A percentile compares a stretch with the other conserved stretches of the same genome.
Evolutionary conservation across 345 rosid genomes (phyloP).

Genomic region (Geranium brycei): DNA sequence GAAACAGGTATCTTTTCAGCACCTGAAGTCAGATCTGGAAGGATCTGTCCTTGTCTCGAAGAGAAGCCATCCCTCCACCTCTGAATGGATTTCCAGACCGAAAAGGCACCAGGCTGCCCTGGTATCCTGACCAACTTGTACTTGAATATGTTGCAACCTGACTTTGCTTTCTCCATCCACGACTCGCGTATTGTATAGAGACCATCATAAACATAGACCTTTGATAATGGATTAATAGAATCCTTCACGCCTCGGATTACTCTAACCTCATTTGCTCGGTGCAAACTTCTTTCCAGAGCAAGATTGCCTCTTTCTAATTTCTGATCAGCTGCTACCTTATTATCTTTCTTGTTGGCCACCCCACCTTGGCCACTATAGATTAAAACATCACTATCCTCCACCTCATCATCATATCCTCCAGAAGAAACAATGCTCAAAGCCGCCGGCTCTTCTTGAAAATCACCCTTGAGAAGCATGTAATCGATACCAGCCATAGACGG

Average conservation of each 20-base stretch:
- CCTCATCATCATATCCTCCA: constrained; percentile 63
- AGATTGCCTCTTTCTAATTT: constrained; percentile 86
- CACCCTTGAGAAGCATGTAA: constrained; percentile 36
- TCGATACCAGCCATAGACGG: constrained; percentile 81
- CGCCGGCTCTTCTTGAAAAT: constrained; percentile 44
- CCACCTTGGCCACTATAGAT: constrained; percentile 83
- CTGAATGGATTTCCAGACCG: constrained; percentile 52
- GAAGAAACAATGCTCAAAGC: constrained; percentile 74
- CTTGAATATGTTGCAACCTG: constrained; percentile 68
- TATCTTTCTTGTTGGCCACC: constrained; percentile 21
- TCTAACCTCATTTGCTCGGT: constrained; percentile 53
- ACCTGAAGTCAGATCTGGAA: constrained; percentile 77
- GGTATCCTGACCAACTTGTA: constrained; percentile 52
- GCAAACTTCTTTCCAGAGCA: constrained; percentile 72
- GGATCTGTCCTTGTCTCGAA: constrained; percentile 45
- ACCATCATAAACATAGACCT: constrained; percentile 66
- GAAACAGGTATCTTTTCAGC: constrained; percentile 61
- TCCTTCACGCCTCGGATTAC: constrained; percentile 68
- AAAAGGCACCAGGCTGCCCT: constrained; percentile 57
- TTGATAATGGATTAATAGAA: constrained; percentile 23
- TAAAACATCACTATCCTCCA: constrained; percentile 50
- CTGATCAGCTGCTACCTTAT: constrained; percentile 47
- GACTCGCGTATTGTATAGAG: constrained; percentile 56
- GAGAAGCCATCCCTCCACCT: constrained; percentile 46
- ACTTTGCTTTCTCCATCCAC: constrained; percentile 68